Percentiles rank a stretch among this genome's conserved stretches.
These are phyloP conservation scores for Sedum album DNA, from an alignment of 164 flowering plant species.

Conservation along the genomic window DNA sequence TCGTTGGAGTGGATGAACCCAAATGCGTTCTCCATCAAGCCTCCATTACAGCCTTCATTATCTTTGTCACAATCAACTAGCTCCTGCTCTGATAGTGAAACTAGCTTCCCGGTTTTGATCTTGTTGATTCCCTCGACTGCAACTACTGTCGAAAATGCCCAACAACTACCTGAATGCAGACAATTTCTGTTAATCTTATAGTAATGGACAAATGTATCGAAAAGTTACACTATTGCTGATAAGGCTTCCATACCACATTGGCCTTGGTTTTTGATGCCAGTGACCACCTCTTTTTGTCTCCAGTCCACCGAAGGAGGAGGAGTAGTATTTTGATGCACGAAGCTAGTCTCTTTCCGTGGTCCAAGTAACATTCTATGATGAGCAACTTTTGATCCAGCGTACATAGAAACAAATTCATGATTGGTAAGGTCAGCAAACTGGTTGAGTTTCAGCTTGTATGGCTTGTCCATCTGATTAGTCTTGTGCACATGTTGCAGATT, in stretches of 20 bases:
- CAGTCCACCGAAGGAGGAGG: slow-evolving; percentile 42
- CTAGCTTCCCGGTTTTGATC: slow-evolving; percentile 36
- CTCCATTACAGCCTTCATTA: slow-evolving; percentile 64
- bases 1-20: slow-evolving; percentile 1
- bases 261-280: slow-evolving; percentile 51
- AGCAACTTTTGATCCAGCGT: slow-evolving; percentile 42
- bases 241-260: slow-evolving; percentile 35
- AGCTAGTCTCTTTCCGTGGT: slow-evolving; percentile 16
- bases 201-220: background rate
- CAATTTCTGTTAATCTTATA: background rate
- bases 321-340: slow-evolving; percentile 26
- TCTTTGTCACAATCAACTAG: slow-evolving; percentile 51
- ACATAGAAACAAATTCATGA: slow-evolving; percentile 39
- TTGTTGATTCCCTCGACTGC: slow-evolving; percentile 60
- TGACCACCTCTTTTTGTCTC: slow-evolving; percentile 55
- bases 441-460: slow-evolving; percentile 60
- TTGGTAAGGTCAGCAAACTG: slow-evolving; percentile 67
- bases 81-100: slow-evolving; percentile 65
- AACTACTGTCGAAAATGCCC: slow-evolving; percentile 67
- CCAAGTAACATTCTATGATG: slow-evolving; percentile 38
- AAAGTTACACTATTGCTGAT: background rate
- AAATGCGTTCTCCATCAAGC: slow-evolving; percentile 39
- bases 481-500: slow-evolving; percentile 42
- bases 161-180: slow-evolving; percentile 44
- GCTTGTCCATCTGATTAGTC: slow-evolving; percentile 50